These are phyloP conservation scores for Thraustochytrium sp. DNA, from an alignment of 352 stramenopile species.

Conservation along the genomic window DNA sequence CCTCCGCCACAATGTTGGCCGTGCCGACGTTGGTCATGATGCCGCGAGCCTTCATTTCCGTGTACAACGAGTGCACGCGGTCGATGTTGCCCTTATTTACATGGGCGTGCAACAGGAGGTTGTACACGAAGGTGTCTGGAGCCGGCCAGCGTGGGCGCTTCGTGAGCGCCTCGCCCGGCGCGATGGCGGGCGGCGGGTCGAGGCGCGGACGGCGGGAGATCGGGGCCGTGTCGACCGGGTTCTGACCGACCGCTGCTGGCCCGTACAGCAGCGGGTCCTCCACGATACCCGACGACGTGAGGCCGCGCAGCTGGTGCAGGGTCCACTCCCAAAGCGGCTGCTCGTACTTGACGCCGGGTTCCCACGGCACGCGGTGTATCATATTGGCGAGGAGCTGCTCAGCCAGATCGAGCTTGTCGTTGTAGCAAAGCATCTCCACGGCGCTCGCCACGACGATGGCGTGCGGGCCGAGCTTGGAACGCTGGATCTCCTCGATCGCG, in stretches of 20 bases:
- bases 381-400: conserved; percentile 39
- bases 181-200: background rate
- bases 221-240: background rate
- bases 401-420: background rate
- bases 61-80: conserved; percentile 29
- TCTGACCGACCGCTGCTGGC: background rate
- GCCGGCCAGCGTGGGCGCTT: background rate
- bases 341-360: conserved; percentile 3
- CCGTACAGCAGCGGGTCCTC: conserved; percentile 8
- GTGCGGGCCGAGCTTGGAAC: background rate
- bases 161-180: background rate
- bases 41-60: conserved; percentile 30
- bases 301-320: background rate
- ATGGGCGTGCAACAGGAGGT: background rate
- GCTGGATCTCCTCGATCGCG: background rate
- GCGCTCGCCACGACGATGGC: background rate
- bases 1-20: background rate
- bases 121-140: background rate
- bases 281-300: background rate
- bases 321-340: background rate
- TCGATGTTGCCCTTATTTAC: background rate
- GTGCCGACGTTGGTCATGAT: background rate
- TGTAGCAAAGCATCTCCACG: background rate
- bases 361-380: conserved; percentile 3
- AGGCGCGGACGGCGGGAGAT: background rate